phyloP scores from a whole-genome alignment of 345 rosid genomes.

The Moringa oleifera region DNA sequence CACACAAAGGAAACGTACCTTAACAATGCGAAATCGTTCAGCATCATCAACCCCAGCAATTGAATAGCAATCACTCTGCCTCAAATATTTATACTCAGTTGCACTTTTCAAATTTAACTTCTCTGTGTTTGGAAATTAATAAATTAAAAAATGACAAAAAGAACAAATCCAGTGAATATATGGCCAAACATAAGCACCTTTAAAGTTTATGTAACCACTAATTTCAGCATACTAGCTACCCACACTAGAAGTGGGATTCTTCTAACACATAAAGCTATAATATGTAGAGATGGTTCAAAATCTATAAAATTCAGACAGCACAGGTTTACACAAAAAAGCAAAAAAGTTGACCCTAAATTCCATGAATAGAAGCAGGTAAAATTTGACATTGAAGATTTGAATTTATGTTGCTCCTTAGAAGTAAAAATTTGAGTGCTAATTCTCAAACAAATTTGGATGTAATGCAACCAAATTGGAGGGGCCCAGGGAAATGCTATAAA shows the following conservation, averaged over 20 bases:
- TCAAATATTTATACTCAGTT: constrained; percentile 74
- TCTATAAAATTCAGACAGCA: neutral
- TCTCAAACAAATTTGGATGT: neutral
- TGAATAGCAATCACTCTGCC: constrained; percentile 79
- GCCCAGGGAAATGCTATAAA: neutral
- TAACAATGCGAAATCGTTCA: constrained; percentile 57
- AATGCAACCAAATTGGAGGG: neutral
- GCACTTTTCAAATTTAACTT: constrained; percentile 75
- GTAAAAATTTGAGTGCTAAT: neutral
- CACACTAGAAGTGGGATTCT: neutral
- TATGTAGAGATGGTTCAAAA: too few species aligned
- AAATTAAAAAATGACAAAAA: constrained; percentile 7
- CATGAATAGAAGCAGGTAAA: too few species aligned
- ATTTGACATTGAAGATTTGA: too few species aligned
- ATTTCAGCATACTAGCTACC: neutral
- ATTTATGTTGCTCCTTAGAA: neutral
- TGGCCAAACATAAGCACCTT: neutral
- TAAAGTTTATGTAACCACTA: neutral
- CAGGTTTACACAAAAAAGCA: neutral
- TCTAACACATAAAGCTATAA: neutral
- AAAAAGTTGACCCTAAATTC: too few species aligned
- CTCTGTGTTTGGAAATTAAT: constrained; percentile 39
- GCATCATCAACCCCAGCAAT: constrained; percentile 84
- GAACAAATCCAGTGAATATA: neutral
- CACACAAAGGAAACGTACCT: constrained; percentile 35